Conservation (phyloP, 176 grass and related monocot species). For the Musa schizocarpa region DNA sequence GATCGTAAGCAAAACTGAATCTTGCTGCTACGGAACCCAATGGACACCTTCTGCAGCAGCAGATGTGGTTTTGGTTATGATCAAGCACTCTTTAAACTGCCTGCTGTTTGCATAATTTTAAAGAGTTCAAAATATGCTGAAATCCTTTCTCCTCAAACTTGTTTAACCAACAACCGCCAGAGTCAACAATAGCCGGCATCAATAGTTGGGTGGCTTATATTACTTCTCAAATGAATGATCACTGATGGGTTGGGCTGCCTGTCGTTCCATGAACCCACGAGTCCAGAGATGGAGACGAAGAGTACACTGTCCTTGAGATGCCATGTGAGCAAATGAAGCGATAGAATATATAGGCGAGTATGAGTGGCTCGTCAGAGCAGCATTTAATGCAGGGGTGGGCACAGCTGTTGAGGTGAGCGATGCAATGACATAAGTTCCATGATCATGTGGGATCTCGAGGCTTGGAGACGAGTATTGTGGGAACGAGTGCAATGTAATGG, state of each 20-base stretch:
- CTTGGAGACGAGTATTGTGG: background rate
- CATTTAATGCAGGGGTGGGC: background rate
- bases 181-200: background rate
- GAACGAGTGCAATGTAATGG: background rate
- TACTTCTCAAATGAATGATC: background rate
- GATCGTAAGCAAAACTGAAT: too few relatives aligned
- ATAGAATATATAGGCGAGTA: background rate
- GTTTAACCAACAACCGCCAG: background rate
- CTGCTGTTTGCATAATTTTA: background rate
- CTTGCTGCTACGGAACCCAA: background rate
- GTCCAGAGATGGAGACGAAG: too few relatives aligned
- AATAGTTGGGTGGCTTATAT: background rate
- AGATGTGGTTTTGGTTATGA: background rate
- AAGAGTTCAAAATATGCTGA: background rate
- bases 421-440: background rate
- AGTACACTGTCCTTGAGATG: background rate
- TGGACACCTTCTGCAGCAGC: background rate
- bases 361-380: background rate
- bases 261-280: background rate
- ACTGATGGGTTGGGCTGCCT: background rate
- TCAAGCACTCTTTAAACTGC: background rate
- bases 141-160: background rate
- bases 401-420: background rate
- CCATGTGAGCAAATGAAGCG: background rate
- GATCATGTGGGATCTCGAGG: background rate